A percentile compares a stretch with the other conserved stretches of the same genome.
These are phyloP conservation scores for Rhizopus microsporus DNA, from an alignment of 371 early-diverging fungal species.

Conservation along the genomic window DNA sequence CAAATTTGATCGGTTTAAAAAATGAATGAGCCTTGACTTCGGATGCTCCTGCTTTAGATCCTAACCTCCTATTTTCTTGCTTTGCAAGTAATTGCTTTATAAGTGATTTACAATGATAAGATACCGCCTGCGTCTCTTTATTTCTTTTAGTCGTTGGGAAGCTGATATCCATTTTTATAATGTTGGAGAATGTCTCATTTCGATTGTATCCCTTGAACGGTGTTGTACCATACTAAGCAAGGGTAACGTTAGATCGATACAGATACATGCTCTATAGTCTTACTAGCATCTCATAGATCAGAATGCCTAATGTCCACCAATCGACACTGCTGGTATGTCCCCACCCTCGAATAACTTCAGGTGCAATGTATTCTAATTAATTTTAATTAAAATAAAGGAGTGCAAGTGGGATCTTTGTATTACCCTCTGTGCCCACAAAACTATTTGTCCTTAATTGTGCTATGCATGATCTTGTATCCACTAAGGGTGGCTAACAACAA, in stretches of 20 bases:
- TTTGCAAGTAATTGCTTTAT: constrained; percentile 83
- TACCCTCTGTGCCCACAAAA: constrained; percentile 91
- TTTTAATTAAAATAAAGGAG: constrained; percentile 29
- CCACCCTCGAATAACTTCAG: constrained; percentile 83
- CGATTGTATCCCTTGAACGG: constrained; percentile 92
- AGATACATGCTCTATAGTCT: constrained; percentile 3
- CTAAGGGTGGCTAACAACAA: constrained; percentile 37
- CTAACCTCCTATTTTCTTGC: constrained; percentile 84
- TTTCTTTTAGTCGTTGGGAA: neutral
- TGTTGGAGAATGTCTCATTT: constrained; percentile 73
- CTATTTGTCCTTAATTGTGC: constrained; percentile 86
- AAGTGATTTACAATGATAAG: constrained; percentile 68
- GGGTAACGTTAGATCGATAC: neutral
- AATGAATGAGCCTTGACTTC: constrained; percentile 95
- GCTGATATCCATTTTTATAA: neutral
- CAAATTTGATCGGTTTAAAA: constrained; percentile 93
- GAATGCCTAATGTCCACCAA: constrained; percentile 98
- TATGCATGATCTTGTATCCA: constrained; percentile 86
- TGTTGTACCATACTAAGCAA: constrained; percentile 71
- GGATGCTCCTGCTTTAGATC: constrained; percentile 86
- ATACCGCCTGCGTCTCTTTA: constrained; percentile 11
- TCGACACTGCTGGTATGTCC: constrained; percentile 91
- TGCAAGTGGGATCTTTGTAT: neutral
- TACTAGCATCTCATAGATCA: constrained; percentile 93
- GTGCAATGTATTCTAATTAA: constrained; percentile 85